Conservation (phyloP, 139 green algal species). For the Volvox reticuliferus region DNA sequence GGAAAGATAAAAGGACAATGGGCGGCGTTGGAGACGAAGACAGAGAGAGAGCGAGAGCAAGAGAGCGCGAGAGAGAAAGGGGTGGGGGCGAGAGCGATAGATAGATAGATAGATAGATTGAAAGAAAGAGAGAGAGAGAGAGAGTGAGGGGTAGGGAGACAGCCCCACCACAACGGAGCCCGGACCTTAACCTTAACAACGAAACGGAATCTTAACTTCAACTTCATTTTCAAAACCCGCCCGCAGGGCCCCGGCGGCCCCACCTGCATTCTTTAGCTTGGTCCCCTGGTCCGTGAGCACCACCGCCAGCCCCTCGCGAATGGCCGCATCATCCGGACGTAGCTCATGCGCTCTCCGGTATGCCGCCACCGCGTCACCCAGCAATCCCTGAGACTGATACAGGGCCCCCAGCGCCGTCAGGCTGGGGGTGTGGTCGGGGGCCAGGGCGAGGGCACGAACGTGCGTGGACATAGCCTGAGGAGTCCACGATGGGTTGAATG, state of each 20-base stretch:
- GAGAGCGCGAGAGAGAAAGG: too few species aligned
- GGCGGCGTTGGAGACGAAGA: too few species aligned
- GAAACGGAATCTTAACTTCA: too few species aligned
- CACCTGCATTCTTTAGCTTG: conserved; percentile 74
- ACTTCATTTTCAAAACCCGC: too few species aligned
- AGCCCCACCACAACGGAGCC: too few species aligned
- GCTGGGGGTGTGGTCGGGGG: conserved; percentile 59
- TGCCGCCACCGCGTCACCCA: conserved; percentile 67
- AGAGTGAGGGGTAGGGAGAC: too few species aligned
- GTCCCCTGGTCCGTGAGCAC: conserved; percentile 92
- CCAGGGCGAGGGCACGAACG: conserved; percentile 64
- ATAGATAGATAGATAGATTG: too few species aligned
- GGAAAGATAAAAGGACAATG: too few species aligned
- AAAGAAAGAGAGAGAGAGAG: too few species aligned
- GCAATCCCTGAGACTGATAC: conserved; percentile 76
- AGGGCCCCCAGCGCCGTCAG: conserved; percentile 72
- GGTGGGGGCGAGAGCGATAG: too few species aligned
- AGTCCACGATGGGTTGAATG: not conserved
- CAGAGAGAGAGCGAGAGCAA: too few species aligned
- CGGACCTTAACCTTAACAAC: too few species aligned
- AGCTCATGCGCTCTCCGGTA: conserved; percentile 54
- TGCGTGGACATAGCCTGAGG: conserved; percentile 78
- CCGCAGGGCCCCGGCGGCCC: not conserved
- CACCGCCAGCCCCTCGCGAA: conserved; percentile 75
- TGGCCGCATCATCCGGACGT: conserved; percentile 29